A percentile compares a stretch with the other conserved stretches of the same genome.
These are phyloP conservation scores for Pseudevernia furfuracea DNA, from an alignment of 495 filamentous ascomycete genomes.

Conservation along the genomic window DNA sequence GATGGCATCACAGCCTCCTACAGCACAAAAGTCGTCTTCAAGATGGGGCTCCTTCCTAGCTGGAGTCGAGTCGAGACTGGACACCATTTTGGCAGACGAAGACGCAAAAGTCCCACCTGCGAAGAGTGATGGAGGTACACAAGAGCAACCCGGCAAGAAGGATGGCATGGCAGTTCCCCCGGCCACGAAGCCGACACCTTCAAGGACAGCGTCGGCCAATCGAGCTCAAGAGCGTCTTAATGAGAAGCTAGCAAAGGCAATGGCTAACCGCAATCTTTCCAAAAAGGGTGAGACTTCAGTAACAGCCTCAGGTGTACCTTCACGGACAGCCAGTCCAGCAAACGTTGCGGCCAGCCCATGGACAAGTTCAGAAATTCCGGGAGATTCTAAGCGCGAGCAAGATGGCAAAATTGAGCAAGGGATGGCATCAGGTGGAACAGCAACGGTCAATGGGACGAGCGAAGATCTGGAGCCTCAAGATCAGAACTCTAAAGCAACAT, in stretches of 20 bases:
- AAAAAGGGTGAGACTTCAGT: slow-evolving; percentile 23
- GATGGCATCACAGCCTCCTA: slow-evolving; percentile 24
- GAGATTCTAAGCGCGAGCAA: slow-evolving; percentile 10
- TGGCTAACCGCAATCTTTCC: slow-evolving; percentile 40
- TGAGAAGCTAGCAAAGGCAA: slow-evolving; percentile 69
- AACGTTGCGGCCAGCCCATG: slow-evolving; percentile 19
- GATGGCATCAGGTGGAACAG: not conserved
- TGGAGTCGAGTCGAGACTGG: slow-evolving; percentile 85
- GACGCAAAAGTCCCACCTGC: slow-evolving; percentile 30
- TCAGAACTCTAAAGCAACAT: not conserved
- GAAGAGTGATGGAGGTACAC: slow-evolving; percentile 27
- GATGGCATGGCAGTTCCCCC: slow-evolving; percentile 23
- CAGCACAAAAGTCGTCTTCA: slow-evolving; percentile 29
- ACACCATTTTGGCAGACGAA: slow-evolving; percentile 81
- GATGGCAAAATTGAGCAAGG: not conserved
- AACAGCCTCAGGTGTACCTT: slow-evolving; percentile 28
- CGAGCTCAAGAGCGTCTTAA: slow-evolving; percentile 71
- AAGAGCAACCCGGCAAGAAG: slow-evolving; percentile 24
- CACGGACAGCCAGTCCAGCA: slow-evolving; percentile 33
- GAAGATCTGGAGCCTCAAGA: slow-evolving; percentile 9
- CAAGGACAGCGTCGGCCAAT: slow-evolving; percentile 44
- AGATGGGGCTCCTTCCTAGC: slow-evolving; percentile 84
- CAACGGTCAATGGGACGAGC: not conserved
- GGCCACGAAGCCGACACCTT: slow-evolving; percentile 28
- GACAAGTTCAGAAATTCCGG: slow-evolving; percentile 18